Evolutionary conservation across 257 asterid genomes (phyloP).

Genomic region (Rauvolfia tetraphylla): DNA sequence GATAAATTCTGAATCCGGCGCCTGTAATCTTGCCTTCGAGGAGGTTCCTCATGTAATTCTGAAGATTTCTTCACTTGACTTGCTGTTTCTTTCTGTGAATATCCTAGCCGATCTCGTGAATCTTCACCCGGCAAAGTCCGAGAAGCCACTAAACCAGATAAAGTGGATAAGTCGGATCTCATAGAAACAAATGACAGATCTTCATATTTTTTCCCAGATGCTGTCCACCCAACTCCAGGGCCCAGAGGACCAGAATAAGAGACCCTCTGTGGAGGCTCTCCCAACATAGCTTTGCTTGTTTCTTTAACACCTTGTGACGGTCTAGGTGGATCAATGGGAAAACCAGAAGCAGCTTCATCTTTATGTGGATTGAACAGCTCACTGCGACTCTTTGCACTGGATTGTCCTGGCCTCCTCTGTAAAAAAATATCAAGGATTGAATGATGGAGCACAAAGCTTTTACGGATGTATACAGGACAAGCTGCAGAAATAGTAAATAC

Average conservation of each 20-base stretch:
- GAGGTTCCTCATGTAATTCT: conserved; percentile 38
- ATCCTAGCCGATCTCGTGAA: conserved; percentile 26
- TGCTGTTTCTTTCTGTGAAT: conserved; percentile 28
- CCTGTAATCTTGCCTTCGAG: conserved; percentile 40
- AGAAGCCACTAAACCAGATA: conserved; percentile 50
- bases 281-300: conserved; percentile 31
- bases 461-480: not conserved
- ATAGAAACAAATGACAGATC: conserved; percentile 31
- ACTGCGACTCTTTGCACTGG: conserved; percentile 40
- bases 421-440: conserved; percentile 9
- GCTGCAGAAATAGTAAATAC: not conserved
- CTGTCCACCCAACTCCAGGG: conserved; percentile 46
- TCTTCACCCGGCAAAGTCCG: conserved; percentile 45
- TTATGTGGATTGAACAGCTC: conserved; percentile 35
- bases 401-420: conserved; percentile 57
- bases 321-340: conserved; percentile 33
- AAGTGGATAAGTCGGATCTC: conserved; percentile 34
- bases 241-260: conserved; percentile 73
- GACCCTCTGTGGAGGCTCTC: conserved; percentile 30
- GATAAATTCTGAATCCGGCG: conserved; percentile 28
- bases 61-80: conserved; percentile 38
- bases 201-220: conserved; percentile 36
- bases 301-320: conserved; percentile 33
- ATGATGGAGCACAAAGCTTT: conserved; percentile 5
- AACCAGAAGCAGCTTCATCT: conserved; percentile 35